These are phyloP conservation scores for Paramecium caudatum DNA, from an alignment of 73 alveolate genomes.

Conservation along the genomic window DNA sequence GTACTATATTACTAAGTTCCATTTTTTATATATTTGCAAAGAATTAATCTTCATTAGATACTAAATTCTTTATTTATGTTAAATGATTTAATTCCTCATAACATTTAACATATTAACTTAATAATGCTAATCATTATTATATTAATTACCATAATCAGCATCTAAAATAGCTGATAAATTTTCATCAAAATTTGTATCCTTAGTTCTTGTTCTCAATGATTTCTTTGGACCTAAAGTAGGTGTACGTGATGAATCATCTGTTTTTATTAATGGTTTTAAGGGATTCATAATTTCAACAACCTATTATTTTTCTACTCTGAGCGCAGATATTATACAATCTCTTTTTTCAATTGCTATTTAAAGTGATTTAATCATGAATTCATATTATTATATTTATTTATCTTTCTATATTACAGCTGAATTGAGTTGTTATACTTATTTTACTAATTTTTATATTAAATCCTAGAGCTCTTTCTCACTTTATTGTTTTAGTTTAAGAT, in stretches of 20 bases:
- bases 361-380: conserved; percentile 66
- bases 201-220: conserved; percentile 47
- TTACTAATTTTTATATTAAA: conserved; percentile 1
- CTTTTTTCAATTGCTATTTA: conserved; percentile 63
- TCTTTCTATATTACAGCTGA: conserved; percentile 32
- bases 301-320: conserved; percentile 31
- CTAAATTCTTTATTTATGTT: conserved; percentile 7
- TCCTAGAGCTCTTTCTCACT: conserved; percentile 48
- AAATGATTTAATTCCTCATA: conserved; percentile 51
- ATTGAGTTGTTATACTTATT: conserved; percentile 22
- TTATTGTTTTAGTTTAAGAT: conserved; percentile 6
- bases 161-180: conserved; percentile 33
- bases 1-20: conserved; percentile 34
- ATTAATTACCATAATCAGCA: conserved; percentile 31
- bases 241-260: conserved; percentile 57
- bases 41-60: conserved; percentile 40
- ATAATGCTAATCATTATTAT: not conserved
- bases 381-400: conserved; percentile 57
- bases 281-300: not conserved
- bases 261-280: not conserved
- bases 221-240: conserved; percentile 16
- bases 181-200: conserved; percentile 64
- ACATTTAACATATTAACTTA: conserved; percentile 24
- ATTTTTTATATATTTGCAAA: conserved; percentile 33
- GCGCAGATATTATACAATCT: conserved; percentile 64